Percentiles rank a stretch among this genome's conserved stretches.
Evolutionary conservation across 495 filamentous ascomycete species (phyloP).

Genomic region (Immersiella caudata): DNA sequence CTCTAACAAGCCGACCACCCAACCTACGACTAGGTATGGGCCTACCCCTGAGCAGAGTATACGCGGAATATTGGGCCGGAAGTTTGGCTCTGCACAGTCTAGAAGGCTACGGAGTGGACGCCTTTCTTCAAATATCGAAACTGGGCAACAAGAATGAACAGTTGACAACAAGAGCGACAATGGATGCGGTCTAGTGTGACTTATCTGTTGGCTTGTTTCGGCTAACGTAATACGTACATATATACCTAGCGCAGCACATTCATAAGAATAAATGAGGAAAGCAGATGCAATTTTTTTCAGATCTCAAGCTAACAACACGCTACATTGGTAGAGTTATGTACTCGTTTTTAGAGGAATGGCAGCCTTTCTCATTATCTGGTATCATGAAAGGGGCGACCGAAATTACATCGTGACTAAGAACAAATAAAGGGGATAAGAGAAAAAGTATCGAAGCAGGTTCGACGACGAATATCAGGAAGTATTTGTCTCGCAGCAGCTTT

Average conservation of each 20-base stretch:
- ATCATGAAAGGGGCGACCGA: constrained; percentile 45
- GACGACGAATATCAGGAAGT: constrained; percentile 7
- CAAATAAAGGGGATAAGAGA: constrained; percentile 33
- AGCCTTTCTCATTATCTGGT: constrained; percentile 50
- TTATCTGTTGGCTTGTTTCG: not conserved
- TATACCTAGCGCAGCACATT: not conserved
- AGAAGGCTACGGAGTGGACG: constrained; percentile 97
- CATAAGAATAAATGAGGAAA: not conserved
- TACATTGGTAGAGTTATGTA: not conserved
- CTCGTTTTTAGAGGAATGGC: constrained; percentile 25
- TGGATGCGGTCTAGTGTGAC: constrained; percentile 74
- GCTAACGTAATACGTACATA: not conserved
- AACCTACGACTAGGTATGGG: constrained; percentile 92
- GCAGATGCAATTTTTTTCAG: not conserved
- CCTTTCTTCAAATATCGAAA: constrained; percentile 94
- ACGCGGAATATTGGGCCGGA: constrained; percentile 98
- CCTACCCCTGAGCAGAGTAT: constrained; percentile 88
- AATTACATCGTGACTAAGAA: constrained; percentile 52
- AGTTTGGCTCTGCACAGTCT: constrained; percentile 89
- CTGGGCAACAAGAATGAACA: constrained; percentile 99
- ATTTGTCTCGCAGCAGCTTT: constrained; percentile 1
- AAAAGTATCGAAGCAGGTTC: constrained; percentile 17
- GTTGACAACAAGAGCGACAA: constrained; percentile 80
- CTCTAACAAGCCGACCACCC: constrained; percentile 78
- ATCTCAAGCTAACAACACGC: constrained; percentile 2